A percentile compares a stretch with the other conserved stretches of the same genome.
Evolutionary conservation across 2,329 filamentous ascomycete genomes (phyloP).

Genomic region (Aureobasidium melanogenum): DNA sequence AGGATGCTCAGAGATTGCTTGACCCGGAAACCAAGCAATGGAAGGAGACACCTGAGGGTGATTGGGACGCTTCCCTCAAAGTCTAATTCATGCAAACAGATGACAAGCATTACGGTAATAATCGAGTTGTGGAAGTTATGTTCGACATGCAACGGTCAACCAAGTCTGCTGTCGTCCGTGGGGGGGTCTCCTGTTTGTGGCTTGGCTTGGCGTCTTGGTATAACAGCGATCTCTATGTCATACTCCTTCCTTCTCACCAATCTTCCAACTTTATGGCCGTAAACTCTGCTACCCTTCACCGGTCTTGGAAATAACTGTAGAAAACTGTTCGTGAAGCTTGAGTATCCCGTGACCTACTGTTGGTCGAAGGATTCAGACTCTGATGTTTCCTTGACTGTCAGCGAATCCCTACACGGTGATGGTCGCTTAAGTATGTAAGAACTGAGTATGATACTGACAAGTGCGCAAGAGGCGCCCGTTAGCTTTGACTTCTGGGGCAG

Average conservation of each 20-base stretch:
- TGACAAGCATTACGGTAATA: not conserved
- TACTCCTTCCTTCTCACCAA: not conserved
- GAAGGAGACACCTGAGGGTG: not conserved
- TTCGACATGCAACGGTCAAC: not conserved
- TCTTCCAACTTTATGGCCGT: not conserved
- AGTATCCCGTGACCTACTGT: not conserved
- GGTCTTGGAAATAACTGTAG: not conserved
- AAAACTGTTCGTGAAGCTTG: not conserved
- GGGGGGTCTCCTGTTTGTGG: not conserved
- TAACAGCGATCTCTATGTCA: not conserved
- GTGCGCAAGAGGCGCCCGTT: not conserved
- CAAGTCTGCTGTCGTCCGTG: too few relatives aligned
- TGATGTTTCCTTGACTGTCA: not conserved
- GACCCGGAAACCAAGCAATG: not conserved
- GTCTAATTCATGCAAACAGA: not conserved
- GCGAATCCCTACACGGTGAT: not conserved
- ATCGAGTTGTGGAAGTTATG: not conserved
- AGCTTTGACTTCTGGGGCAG: not conserved
- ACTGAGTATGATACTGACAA: not conserved
- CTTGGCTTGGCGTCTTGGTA: not conserved
- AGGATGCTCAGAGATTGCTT: not conserved
- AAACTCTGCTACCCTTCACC: not conserved
- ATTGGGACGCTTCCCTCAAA: not conserved
- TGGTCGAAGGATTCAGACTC: not conserved
- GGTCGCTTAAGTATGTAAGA: not conserved